Evolutionary conservation across 2,329 filamentous ascomycete genomes (phyloP), one percentile per base, ranked within the genome.

Genomic region (Cordyceps javanica): DNA sequence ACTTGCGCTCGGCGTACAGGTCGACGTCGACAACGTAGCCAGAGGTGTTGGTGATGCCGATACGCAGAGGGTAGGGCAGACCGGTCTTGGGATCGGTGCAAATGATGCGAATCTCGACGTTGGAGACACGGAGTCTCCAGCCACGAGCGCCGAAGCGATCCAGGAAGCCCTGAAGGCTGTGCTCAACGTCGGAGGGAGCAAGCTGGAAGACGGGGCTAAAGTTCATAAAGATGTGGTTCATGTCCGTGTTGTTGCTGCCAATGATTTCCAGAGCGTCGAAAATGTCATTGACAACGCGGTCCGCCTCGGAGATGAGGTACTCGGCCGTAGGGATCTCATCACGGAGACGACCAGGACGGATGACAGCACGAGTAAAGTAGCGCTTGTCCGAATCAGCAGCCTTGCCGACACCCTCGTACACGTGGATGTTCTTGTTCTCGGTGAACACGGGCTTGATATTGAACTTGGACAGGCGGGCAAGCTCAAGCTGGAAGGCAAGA

Each of bases 211-310:
- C 90, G 10, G 92, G 91, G 0, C 91, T 94, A 79, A 99, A 99
- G 83, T 99, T 97, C 82, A 99, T 94, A 80, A 99, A 99, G 82
- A 99, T 94, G 78, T 99, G 94, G 81, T 99, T 99, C 70, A 99
- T 82, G 80, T 99, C 94, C 53, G 94, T 96, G 78, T 96, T 95
- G 79, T 97, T 97, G 82, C 96, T 97, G 70, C 94, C 94, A 69
- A 97, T 95, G 67, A 99, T 97, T 81, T 99, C 94, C 59, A 99
- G 81, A 45, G 94, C 94, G 70, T 99, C 94, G 54, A 97, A 85
- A 68, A 99, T 97, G 70, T 99, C 94, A 71, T 91, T 97, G 83
- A 99, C 92, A 66, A 97, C 82, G 62, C 94, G 88, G 69, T 99
- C 93, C 39, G 93, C 92, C 78, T 99, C 94, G 0, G 92, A 97